phyloP scores from a whole-genome alignment of 108 stramenopile genomes.

The Aurantiochytrium sp. region DNA sequence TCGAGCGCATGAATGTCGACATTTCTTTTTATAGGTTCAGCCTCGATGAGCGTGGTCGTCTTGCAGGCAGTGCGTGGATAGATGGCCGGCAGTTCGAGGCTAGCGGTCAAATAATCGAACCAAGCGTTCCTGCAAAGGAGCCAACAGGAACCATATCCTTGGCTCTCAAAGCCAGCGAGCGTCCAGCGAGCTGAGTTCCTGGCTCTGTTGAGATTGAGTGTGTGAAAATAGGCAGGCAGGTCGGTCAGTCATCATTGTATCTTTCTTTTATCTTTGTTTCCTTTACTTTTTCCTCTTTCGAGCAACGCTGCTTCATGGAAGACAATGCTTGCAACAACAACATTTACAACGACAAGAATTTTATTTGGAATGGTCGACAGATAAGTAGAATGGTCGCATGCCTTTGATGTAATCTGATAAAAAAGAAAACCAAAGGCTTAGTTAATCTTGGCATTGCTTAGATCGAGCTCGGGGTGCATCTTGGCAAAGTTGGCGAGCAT shows the following conservation, averaged over 20 bases:
- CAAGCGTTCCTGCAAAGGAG: not conserved
- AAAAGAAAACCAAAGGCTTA: slow-evolving; percentile 10
- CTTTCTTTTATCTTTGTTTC: no score
- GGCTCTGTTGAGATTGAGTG: no score
- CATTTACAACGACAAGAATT: no score
- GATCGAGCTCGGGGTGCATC: slow-evolving; percentile 96
- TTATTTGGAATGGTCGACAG: no score
- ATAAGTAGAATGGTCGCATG: no score
- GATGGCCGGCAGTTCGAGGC: not conserved
- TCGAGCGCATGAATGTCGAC: not conserved
- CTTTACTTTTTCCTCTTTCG: no score
- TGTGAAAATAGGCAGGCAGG: no score
- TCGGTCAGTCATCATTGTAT: no score
- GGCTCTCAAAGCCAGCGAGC: not conserved
- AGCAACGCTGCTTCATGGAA: no score
- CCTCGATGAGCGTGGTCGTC: not conserved
- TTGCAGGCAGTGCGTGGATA: not conserved
- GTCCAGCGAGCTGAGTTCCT: no score
- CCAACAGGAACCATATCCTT: not conserved
- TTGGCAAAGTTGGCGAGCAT: slow-evolving; percentile 87
- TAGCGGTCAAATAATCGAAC: not conserved
- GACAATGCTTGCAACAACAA: no score
- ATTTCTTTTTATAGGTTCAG: not conserved
- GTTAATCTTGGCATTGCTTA: slow-evolving; percentile 82
- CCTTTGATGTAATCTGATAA: no score